Base-by-base conservation (phyloP, 176 grass and related monocot species). In the Phragmites australis region DNA sequence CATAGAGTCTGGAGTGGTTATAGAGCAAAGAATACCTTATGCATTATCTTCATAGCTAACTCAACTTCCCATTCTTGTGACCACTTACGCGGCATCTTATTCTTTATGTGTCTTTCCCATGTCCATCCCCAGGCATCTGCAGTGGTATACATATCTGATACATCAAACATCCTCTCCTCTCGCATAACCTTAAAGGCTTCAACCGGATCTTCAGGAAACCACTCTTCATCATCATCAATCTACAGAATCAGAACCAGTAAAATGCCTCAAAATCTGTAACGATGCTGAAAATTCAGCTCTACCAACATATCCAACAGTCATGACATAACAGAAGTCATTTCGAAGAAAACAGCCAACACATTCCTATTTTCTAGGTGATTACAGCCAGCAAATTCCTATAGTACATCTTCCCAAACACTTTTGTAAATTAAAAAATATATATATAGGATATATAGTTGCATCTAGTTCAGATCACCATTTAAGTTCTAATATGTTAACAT, bases 1-100 rank as follows among this genome's bases (percentile, higher is more conserved):
- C 5, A 65, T 39, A 65, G 60, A 60, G 63, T 49, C 29, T 57
- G n/a, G 50, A 75, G 9, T 62, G 32, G 18, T 30, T 71, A 76
- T 22, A 75, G 58, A 39, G 17, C 46, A 61, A 71, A 64, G 10
- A 81, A 61, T 89, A 75, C 92, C 92, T 98, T 91, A 55, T 94
- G 86, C 88, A 93, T 89, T 76, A 98, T 94, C 78, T 93, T 98
- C 54, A 98, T 93, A 79, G 95, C 92, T 57, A 98, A 68, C 43
- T 94, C 95, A 86, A 93, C 92, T 86, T 98, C 95, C 92, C 95
- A 98, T 89, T 94, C 95, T 87, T 98, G 95, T 72, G 95, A 94
- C 95, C 95, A 98, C 63, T 81, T 97, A 23, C 51, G 81, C 11
- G 95, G 95, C 92, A 90, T 94, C 87, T 84, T 94, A 57, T 88